Percentiles rank a stretch among this genome's conserved stretches.
Evolutionary conservation across 1,139 yeast genomes (phyloP).

Genomic region (Arxiozyma slooffiae): DNA sequence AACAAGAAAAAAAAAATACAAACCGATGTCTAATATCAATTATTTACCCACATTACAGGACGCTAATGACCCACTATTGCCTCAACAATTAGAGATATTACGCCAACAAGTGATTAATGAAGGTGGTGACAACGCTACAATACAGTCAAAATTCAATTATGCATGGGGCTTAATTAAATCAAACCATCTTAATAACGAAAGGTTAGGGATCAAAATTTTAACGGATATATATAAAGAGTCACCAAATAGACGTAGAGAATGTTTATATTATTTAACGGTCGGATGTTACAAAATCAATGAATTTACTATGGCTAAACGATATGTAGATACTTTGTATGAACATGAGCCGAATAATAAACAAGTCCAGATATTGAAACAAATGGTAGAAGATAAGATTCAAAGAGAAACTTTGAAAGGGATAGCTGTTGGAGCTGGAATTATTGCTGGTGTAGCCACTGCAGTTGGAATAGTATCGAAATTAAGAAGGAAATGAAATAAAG

Average conservation of each 20-base stretch:
- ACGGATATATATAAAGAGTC: constrained; percentile 67
- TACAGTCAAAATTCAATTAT: constrained; percentile 82
- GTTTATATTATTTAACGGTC: constrained; percentile 75
- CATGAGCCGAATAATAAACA: constrained; percentile 82
- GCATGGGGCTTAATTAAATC: constrained; percentile 95
- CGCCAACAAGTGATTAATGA: constrained; percentile 73
- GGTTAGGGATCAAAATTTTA: constrained; percentile 68
- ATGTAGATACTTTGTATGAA: constrained; percentile 63
- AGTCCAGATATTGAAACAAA: constrained; percentile 58
- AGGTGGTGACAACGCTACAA: constrained; percentile 59
- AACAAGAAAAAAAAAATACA: background rate
- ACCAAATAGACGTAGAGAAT: constrained; percentile 79
- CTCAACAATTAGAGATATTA: constrained; percentile 64
- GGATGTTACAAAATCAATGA: constrained; percentile 88
- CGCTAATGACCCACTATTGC: constrained; percentile 50
- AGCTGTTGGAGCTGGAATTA: constrained; percentile 73
- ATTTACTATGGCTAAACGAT: constrained; percentile 73
- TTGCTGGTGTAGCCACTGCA: constrained; percentile 74
- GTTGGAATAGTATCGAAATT: constrained; percentile 45
- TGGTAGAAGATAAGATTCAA: constrained; percentile 77
- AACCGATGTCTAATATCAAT: constrained; percentile 20
- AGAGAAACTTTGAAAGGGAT: constrained; percentile 78
- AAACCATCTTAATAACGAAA: constrained; percentile 48
- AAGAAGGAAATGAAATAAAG: constrained; percentile 16
- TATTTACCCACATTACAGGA: constrained; percentile 28